These are phyloP conservation scores for Castanea crenata DNA, from an alignment of 306 rosid genomes.

Conservation along the genomic window DNA sequence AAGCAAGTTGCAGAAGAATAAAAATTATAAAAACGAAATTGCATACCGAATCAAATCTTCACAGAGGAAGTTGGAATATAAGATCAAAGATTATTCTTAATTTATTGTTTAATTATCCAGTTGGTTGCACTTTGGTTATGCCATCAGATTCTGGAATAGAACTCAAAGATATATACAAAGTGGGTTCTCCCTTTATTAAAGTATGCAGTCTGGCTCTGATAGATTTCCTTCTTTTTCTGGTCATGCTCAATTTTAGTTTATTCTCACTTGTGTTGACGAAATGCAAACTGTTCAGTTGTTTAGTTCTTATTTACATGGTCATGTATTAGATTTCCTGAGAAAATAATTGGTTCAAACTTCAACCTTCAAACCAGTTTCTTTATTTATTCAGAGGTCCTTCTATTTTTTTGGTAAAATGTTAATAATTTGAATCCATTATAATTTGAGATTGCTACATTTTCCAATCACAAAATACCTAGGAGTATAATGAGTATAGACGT, in stretches of 20 bases:
- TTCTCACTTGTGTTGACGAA: neutral
- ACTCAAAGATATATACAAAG: conserved; percentile 30
- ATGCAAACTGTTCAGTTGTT: neutral
- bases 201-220: conserved; percentile 16
- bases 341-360: too few species aligned
- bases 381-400: too few species aligned
- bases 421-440: too few species aligned
- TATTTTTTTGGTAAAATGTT: too few species aligned
- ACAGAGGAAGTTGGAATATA: conserved; percentile 57
- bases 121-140: conserved; percentile 63
- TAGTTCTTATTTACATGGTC: too few species aligned
- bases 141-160: conserved; percentile 35
- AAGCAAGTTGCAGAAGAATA: conserved; percentile 41
- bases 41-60: conserved; percentile 69
- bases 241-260: neutral
- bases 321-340: too few species aligned
- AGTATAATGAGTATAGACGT: too few species aligned
- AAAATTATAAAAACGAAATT: conserved; percentile 35
- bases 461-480: too few species aligned
- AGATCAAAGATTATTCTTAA: conserved; percentile 49
- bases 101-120: conserved; percentile 28
- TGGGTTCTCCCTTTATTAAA: conserved; percentile 43
- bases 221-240: neutral
- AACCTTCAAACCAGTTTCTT: too few species aligned
- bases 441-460: too few species aligned